Evolutionary conservation across 768 basidiomycete species (phyloP), one percentile per base, ranked within the genome.

Genomic region (Trametes maxima): DNA sequence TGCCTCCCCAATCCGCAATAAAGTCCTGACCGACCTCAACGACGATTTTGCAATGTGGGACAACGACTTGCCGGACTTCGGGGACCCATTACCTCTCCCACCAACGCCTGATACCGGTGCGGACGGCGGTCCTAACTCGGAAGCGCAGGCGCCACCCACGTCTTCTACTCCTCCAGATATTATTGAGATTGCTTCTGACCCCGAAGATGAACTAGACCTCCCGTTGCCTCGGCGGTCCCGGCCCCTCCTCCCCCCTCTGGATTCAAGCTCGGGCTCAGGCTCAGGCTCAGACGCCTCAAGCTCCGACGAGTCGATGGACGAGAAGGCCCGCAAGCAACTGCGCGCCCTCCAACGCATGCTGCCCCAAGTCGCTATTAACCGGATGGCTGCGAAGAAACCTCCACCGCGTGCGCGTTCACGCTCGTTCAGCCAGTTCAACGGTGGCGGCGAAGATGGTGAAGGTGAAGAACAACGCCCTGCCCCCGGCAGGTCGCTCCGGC

Each of bases 401-500:
- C 14, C 50, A 0, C 35, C 56, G 0, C 57, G 55, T 16, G 36
- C 52, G 16, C 36, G 47, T n/a, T 42, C 13, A 21, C 33, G 62
- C 12, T 44, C 47, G n/a, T 47, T 53, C 28, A 53, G 36, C 33
- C 52, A 62, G 14, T 33, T 42, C 48, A 28, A 40, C 5, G 37
- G 17, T 14, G 56, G 37, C 19, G 37, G 37, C 21, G 54, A 33
- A 13, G 50, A 57, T 35, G 59, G 28, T 10, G 33, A 49, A 46
- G 35, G 28, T 24, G 75, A 70, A 10, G 74, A 76, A 19, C 75
- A 75, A 0, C 78, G 6, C 64, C 84, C 25, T 76, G 76, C 19
- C 85, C 28, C 86, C 0, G 85, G 87, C 3, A 77, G 82, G 64
- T 80, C 83, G 22, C 77, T 80, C 22, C 72, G 75, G 49, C 77